These are phyloP conservation scores for Colletotrichum sp. DNA, from an alignment of 2,329 filamentous ascomycete species.

Conservation along the genomic window DNA sequence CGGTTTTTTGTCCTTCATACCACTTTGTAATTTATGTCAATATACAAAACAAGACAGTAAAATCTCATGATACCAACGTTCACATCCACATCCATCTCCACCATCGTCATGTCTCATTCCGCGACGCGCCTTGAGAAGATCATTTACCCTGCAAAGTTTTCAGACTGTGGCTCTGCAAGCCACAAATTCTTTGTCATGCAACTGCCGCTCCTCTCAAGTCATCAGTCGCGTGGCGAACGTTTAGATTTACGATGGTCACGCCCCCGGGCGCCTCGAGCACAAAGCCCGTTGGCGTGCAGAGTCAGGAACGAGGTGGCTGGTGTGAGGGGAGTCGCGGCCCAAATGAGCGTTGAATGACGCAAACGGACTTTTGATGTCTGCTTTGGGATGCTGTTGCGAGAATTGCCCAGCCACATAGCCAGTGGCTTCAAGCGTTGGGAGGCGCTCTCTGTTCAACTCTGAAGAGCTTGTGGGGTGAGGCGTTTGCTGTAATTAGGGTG, in stretches of 20 bases:
- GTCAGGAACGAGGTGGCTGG: background rate
- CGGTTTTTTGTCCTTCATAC: background rate
- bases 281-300: background rate
- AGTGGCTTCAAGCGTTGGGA: background rate
- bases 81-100: background rate
- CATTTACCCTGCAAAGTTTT: background rate
- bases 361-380: background rate
- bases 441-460: background rate
- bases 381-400: background rate
- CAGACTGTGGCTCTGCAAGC: background rate
- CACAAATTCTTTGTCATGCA: background rate
- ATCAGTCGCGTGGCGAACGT: background rate
- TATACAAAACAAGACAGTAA: background rate
- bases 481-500: fast-evolving
- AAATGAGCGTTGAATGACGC: background rate
- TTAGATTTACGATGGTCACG: background rate
- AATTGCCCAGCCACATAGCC: background rate
- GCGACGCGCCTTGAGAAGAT: background rate
- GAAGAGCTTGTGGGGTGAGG: background rate
- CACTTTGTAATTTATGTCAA: background rate
- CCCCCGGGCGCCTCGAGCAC: background rate
- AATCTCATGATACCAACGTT: background rate
- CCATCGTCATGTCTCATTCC: background rate
- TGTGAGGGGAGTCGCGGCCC: background rate
- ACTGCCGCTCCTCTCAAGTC: background rate